A percentile compares a stretch with the other conserved stretches of the same genome.
These are phyloP conservation scores for Dioscorea cayenensis DNA, from an alignment of 116 monocot species.

Conservation along the genomic window DNA sequence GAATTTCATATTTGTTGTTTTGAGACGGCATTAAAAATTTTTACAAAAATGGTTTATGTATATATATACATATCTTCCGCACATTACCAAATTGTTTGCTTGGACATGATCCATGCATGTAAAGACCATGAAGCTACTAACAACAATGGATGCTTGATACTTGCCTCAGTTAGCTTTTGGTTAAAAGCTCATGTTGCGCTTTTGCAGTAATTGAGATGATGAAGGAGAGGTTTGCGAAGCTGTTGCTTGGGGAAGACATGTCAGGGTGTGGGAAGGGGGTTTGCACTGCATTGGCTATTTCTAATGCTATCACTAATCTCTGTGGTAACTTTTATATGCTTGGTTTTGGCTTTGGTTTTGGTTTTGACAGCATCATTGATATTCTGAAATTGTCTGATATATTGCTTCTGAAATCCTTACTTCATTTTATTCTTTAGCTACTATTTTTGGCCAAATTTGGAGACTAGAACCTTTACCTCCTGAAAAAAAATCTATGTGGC, in stretches of 20 bases:
- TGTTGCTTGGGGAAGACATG: slow-evolving; percentile 92
- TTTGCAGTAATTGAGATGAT: slow-evolving; percentile 69
- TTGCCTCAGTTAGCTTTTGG: background rate
- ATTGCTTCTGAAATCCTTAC: background rate
- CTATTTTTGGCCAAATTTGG: slow-evolving; percentile 80
- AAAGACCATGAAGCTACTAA: too few species aligned
- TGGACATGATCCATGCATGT: too few species aligned
- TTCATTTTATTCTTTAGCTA: slow-evolving; percentile 32
- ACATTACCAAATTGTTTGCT: too few species aligned
- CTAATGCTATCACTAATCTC: slow-evolving; percentile 92
- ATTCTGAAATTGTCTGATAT: background rate
- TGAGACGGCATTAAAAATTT: too few species aligned
- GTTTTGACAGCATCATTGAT: background rate
- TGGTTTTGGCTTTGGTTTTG: background rate
- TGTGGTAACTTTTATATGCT: slow-evolving; percentile 36
- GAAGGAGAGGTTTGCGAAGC: slow-evolving; percentile 90
- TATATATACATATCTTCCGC: too few species aligned
- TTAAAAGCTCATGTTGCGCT: background rate
- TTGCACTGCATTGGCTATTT: slow-evolving; percentile 69
- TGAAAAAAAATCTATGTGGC: slow-evolving; percentile 88
- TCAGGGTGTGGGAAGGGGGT: slow-evolving; percentile 89
- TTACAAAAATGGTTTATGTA: too few species aligned
- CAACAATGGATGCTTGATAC: too few species aligned
- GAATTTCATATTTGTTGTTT: background rate
- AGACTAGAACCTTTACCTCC: slow-evolving; percentile 70